Evolutionary conservation across 2,329 filamentous ascomycete species (phyloP).

Genomic region (Gaeumannomyces tritici): DNA sequence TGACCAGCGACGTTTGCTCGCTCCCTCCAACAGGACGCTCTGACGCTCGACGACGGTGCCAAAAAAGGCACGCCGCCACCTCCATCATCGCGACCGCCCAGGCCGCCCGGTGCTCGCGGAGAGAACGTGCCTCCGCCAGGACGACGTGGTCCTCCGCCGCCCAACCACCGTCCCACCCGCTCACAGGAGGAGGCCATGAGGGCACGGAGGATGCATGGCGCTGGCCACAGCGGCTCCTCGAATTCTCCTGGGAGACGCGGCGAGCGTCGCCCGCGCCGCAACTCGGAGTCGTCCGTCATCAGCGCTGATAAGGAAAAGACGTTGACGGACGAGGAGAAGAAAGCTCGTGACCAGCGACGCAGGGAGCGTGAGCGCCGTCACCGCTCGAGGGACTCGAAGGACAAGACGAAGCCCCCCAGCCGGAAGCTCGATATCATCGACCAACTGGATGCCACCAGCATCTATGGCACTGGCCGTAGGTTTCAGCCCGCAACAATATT

Average conservation of each 20-base stretch:
- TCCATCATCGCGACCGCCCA: slow-evolving; percentile 9
- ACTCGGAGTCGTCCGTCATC: slow-evolving; percentile 68
- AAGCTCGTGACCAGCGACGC: slow-evolving; percentile 35
- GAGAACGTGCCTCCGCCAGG: slow-evolving; percentile 40
- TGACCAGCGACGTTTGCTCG: neutral
- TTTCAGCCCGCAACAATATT: slow-evolving; percentile 14
- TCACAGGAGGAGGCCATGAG: slow-evolving; percentile 58
- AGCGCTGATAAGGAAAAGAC: slow-evolving; percentile 46
- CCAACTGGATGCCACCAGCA: slow-evolving; percentile 90
- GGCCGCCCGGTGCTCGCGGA: slow-evolving; percentile 29
- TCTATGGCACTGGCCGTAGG: slow-evolving; percentile 86
- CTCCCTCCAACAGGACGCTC: slow-evolving; percentile 43
- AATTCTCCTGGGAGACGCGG: neutral
- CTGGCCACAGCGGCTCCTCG: slow-evolving; percentile 13
- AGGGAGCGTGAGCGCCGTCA: slow-evolving; percentile 42
- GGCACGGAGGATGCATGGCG: slow-evolving; percentile 32
- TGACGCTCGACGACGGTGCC: slow-evolving; percentile 55
- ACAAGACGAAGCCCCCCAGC: slow-evolving; percentile 36
- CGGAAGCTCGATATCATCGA: slow-evolving; percentile 80
- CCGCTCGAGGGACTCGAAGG: slow-evolving; percentile 44
- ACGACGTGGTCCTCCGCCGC: slow-evolving; percentile 26
- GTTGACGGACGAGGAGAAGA: slow-evolving; percentile 50
- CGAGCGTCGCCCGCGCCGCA: slow-evolving; percentile 50
- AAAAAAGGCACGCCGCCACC: slow-evolving; percentile 31
- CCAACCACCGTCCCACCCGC: slow-evolving; percentile 49